Percentiles rank a stretch among this genome's conserved stretches.
Evolutionary conservation across 192 early-diverging fungal species (phyloP).

Genomic region (Pilaira anomala): DNA sequence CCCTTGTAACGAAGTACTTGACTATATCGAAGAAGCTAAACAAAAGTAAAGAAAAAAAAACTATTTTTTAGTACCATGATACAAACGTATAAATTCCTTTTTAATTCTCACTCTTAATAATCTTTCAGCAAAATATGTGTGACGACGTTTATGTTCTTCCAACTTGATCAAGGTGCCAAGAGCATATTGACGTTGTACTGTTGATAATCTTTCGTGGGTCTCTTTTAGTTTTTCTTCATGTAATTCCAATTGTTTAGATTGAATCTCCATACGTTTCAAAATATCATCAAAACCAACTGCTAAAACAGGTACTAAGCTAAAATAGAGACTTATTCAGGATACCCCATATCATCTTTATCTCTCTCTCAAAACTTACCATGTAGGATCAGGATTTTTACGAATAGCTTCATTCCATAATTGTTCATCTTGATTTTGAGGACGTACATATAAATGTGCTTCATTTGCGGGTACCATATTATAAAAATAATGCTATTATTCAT

Average conservation of each 20-base stretch:
- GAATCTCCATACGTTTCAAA: slow-evolving; percentile 78
- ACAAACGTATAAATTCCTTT: too few species aligned
- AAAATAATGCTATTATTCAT: slow-evolving; percentile 70
- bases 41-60: neutral
- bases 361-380: slow-evolving; percentile 51
- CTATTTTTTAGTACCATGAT: slow-evolving; percentile 62
- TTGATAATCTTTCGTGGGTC: slow-evolving; percentile 53
- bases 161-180: slow-evolving; percentile 71
- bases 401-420: slow-evolving; percentile 81
- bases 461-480: slow-evolving; percentile 90
- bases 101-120: slow-evolving; percentile 58
- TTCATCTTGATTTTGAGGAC: slow-evolving; percentile 64
- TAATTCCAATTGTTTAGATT: slow-evolving; percentile 62
- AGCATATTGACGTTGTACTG: slow-evolving; percentile 62
- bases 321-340: neutral
- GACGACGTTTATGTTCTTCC: slow-evolving; percentile 75
- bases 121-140: slow-evolving; percentile 72
- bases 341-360: neutral
- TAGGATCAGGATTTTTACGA: slow-evolving; percentile 82
- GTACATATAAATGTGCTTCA: slow-evolving; percentile 77
- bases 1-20: slow-evolving; percentile 84
- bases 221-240: slow-evolving; percentile 56
- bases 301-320: slow-evolving; percentile 85
- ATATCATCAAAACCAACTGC: slow-evolving; percentile 90
- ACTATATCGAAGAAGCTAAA: slow-evolving; percentile 81